phyloP scores from a whole-genome alignment of 2,329 filamentous ascomycete genomes.

The Apiospora rasikravindrae region DNA sequence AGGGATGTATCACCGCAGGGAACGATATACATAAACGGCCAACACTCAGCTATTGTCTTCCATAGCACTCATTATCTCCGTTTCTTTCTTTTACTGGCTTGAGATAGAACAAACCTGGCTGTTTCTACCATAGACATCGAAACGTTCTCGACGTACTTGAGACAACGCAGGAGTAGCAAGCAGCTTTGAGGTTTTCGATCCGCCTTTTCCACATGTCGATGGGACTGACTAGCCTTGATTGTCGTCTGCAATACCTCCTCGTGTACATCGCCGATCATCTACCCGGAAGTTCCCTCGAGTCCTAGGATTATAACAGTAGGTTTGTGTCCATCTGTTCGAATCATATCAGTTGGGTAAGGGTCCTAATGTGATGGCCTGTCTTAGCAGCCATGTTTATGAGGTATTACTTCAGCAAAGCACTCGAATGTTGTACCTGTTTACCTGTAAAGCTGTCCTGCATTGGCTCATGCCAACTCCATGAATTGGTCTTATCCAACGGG shows the following conservation, averaged over 20 bases:
- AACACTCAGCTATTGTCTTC: not conserved
- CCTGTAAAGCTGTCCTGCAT: not conserved
- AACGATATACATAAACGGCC: not conserved
- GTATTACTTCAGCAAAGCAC: too few relatives aligned
- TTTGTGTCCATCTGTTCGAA: not conserved
- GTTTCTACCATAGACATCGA: not conserved
- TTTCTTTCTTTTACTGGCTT: not conserved
- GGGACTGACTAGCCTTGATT: not conserved
- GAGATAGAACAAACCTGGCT: not conserved
- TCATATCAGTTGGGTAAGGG: too few relatives aligned
- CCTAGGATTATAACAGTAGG: not conserved
- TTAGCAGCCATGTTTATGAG: not conserved
- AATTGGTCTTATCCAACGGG: not conserved
- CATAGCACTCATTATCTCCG: not conserved
- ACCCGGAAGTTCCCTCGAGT: not conserved
- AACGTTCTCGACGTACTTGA: not conserved
- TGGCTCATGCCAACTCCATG: too few relatives aligned
- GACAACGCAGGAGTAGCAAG: not conserved
- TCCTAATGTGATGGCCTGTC: too few relatives aligned
- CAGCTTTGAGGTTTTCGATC: not conserved
- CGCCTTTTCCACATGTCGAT: not conserved
- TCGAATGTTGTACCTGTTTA: not conserved
- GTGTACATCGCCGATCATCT: not conserved
- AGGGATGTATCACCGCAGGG: not conserved
- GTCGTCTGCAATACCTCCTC: not conserved